phyloP scores from a whole-genome alignment of 192 early-diverging fungal species.

The Podila horticola region DNA sequence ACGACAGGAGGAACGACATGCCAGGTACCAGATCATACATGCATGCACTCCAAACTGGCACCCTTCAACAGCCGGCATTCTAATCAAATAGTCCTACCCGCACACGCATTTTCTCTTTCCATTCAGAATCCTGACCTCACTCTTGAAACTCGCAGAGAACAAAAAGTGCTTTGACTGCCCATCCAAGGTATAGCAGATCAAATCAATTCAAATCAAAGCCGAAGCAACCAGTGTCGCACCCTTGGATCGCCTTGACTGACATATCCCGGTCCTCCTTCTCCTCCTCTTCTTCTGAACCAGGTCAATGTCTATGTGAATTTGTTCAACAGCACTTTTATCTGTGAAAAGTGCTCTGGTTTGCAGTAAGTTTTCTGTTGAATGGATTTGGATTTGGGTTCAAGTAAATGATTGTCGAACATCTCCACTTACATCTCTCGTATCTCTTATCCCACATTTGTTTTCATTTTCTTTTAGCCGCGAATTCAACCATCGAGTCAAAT shows the following conservation, averaged over 20 bases:
- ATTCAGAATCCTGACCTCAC: slow-evolving; percentile 41
- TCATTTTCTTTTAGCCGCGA: slow-evolving; percentile 52
- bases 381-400: background rate
- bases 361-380: slow-evolving; percentile 55
- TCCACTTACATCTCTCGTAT: background rate
- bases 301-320: slow-evolving; percentile 66
- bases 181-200: slow-evolving; percentile 54
- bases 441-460: background rate
- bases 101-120: background rate
- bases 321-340: slow-evolving; percentile 63
- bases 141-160: slow-evolving; percentile 58
- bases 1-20: slow-evolving; percentile 50
- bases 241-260: background rate
- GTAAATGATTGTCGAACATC: background rate
- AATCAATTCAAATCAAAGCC: background rate
- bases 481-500: slow-evolving; percentile 70
- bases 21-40: slow-evolving; percentile 18
- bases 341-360: slow-evolving; percentile 64
- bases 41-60: no score
- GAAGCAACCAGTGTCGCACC: background rate
- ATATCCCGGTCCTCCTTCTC: background rate
- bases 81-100: background rate
- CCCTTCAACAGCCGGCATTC: background rate
- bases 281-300: slow-evolving; percentile 21
- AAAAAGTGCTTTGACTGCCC: slow-evolving; percentile 68